Percentiles rank a stretch among this genome's conserved stretches.
Evolutionary conservation across 73 alveolate species (phyloP).

Genomic region (Paramecium pentaurelia): DNA sequence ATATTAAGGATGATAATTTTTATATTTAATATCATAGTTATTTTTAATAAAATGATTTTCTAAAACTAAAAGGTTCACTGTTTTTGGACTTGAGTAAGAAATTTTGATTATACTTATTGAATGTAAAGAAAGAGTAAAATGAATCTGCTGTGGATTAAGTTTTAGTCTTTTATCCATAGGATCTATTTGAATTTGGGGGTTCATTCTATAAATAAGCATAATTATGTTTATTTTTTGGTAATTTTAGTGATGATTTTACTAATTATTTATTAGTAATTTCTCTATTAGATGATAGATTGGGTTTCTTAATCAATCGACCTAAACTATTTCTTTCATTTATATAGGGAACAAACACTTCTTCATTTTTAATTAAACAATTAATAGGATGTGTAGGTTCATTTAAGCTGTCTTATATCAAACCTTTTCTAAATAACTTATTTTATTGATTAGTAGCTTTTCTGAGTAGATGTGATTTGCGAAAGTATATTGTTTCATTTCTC

Average conservation of each 20-base stretch:
- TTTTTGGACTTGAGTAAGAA: not conserved
- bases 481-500: not conserved
- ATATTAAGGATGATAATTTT: not conserved
- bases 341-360: not conserved
- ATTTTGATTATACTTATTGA: not conserved
- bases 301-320: not conserved
- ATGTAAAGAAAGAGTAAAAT: not conserved
- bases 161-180: not conserved
- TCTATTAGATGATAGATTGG: not conserved
- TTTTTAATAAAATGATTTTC: not conserved
- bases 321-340: not conserved
- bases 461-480: not conserved
- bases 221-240: not conserved
- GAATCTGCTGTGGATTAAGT: not conserved
- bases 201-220: not conserved
- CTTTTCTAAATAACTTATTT: not conserved
- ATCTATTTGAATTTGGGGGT: not conserved
- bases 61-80: not conserved
- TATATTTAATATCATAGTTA: not conserved
- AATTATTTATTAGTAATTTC: not conserved
- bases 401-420: not conserved
- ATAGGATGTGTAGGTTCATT: not conserved
- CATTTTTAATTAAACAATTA: not conserved
- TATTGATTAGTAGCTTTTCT: not conserved
- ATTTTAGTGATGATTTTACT: not conserved